Evolutionary conservation across 2,329 filamentous ascomycete species (phyloP).

Genomic region (Fusarium incarnatum): DNA sequence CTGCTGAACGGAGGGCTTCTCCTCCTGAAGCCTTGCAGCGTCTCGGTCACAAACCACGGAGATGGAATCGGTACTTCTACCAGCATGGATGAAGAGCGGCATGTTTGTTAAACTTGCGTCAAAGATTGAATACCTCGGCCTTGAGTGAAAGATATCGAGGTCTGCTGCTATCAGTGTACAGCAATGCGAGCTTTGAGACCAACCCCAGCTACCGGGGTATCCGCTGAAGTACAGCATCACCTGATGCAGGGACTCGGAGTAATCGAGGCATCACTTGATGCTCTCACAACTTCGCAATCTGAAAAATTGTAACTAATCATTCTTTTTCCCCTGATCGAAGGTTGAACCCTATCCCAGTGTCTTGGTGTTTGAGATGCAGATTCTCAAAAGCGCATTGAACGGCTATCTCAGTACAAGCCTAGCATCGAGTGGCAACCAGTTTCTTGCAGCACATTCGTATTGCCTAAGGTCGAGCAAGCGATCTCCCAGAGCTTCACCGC

Average conservation of each 20-base stretch:
- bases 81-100: neutral
- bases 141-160: no score
- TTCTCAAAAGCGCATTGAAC: fast-evolving
- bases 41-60: no score
- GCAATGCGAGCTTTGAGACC: neutral
- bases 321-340: no score
- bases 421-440: neutral
- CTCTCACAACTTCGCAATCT: neutral
- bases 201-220: neutral
- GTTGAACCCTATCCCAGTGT: no score
- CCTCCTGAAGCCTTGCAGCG: no score
- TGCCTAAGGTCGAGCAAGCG: neutral
- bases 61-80: no score
- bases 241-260: neutral
- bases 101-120: no score
- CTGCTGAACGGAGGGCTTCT: no score
- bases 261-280: neutral
- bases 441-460: neutral
- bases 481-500: neutral
- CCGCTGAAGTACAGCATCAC: neutral
- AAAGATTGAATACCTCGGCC: no score
- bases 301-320: no score
- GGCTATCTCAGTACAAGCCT: neutral
- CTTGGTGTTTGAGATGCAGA: neutral
- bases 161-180: neutral